Percentiles rank a stretch among this genome's conserved stretches.
These are phyloP conservation scores for Aspergillus egyptiacus DNA, from an alignment of 495 filamentous ascomycete species.

Conservation along the genomic window DNA sequence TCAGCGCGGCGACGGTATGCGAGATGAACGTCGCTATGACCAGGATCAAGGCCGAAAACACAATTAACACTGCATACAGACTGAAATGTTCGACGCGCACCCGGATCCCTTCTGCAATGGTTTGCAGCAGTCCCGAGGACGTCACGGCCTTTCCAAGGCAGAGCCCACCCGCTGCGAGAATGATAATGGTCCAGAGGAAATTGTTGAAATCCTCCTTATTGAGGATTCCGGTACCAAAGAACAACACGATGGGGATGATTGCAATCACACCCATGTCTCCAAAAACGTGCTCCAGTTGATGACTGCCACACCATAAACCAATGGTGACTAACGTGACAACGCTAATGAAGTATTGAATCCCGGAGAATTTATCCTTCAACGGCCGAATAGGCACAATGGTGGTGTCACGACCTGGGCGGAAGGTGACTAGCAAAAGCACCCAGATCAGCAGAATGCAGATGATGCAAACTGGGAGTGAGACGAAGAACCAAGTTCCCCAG, in stretches of 20 bases:
- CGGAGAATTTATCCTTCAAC: slow-evolving; percentile 80
- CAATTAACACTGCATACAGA: slow-evolving; percentile 79
- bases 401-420: slow-evolving; percentile 75
- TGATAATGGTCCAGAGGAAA: slow-evolving; percentile 99
- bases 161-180: slow-evolving; percentile 89
- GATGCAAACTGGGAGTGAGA: slow-evolving; percentile 87
- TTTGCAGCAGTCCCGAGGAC: slow-evolving; percentile 86
- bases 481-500: slow-evolving; percentile 96
- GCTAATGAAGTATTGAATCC: slow-evolving; percentile 89
- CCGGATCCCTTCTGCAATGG: slow-evolving; percentile 73
- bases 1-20: slow-evolving; percentile 93
- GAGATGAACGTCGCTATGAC: slow-evolving; percentile 97
- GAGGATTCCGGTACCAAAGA: slow-evolving; percentile 95
- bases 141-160: slow-evolving; percentile 93
- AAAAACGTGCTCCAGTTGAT: slow-evolving; percentile 80
- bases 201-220: slow-evolving; percentile 99
- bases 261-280: slow-evolving; percentile 98
- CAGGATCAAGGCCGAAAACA: slow-evolving; percentile 79
- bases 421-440: slow-evolving; percentile 75
- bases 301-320: slow-evolving; percentile 82
- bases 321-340: slow-evolving; percentile 83
- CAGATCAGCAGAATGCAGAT: slow-evolving; percentile 86
- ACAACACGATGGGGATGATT: slow-evolving; percentile 89
- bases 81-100: slow-evolving; percentile 66
- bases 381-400: slow-evolving; percentile 89